A percentile compares a stretch with the other conserved stretches of the same genome.
phyloP scores from a whole-genome alignment of 2,329 filamentous ascomycete species.

The Clathrospora elynae region DNA sequence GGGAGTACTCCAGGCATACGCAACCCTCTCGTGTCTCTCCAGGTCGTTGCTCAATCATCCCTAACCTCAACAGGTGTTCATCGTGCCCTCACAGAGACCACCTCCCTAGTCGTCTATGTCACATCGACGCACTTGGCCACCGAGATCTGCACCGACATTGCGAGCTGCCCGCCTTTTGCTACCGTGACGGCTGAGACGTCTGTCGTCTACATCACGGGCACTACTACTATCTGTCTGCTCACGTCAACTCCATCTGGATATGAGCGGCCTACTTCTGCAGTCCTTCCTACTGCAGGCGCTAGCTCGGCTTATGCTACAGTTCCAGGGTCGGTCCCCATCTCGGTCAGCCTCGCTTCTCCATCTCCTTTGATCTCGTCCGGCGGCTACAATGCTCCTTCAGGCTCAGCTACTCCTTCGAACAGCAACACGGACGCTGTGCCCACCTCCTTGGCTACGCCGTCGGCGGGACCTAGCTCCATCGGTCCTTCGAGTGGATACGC shows the following conservation, averaged over 20 bases:
- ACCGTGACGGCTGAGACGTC: constrained; percentile 49
- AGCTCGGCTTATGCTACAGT: constrained; percentile 13
- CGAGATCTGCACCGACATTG: constrained; percentile 45
- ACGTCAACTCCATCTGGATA: constrained; percentile 24
- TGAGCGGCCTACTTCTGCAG: constrained; percentile 9
- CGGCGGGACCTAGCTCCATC: background rate
- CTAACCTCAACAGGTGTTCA: constrained; percentile 19
- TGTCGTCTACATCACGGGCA: constrained; percentile 43
- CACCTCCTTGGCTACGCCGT: constrained; percentile 10
- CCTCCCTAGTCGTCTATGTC: constrained; percentile 46
- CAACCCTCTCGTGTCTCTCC: too few species aligned
- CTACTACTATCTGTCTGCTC: constrained; percentile 51
- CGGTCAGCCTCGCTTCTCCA: constrained; percentile 14
- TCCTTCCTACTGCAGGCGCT: constrained; percentile 9
- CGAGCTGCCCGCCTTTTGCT: constrained; percentile 46
- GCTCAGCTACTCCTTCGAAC: constrained; percentile 4
- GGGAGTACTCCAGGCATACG: too few species aligned
- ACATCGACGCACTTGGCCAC: constrained; percentile 49
- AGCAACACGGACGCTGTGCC: constrained; percentile 6
- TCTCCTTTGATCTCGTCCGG: constrained; percentile 7
- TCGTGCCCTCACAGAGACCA: constrained; percentile 32
- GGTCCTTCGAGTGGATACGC: constrained; percentile 7
- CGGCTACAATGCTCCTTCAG: background rate
- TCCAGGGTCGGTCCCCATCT: constrained; percentile 2
- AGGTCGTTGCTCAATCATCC: background rate